phyloP scores from a whole-genome alignment of 2,329 filamentous ascomycete genomes.

The Ceratocystis cubensis region DNA sequence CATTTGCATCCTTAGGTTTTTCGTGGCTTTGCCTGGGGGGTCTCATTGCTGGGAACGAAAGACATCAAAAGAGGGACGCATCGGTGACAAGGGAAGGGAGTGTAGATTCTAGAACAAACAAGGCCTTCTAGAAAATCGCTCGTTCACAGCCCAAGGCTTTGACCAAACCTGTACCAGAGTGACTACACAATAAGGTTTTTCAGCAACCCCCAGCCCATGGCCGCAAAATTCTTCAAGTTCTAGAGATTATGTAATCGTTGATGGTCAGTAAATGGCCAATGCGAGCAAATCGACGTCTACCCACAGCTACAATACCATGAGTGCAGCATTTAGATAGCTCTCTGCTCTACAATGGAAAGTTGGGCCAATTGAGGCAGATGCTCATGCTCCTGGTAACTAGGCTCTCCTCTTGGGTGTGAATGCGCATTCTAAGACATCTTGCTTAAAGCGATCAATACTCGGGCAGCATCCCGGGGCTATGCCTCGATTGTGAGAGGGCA shows the following conservation, averaged over 20 bases:
- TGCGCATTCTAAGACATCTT: too few relatives aligned
- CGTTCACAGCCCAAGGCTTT: not conserved
- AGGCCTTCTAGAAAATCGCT: not conserved
- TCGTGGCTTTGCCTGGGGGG: not conserved
- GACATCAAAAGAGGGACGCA: not conserved
- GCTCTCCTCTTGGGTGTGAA: too few relatives aligned
- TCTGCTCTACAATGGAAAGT: too few relatives aligned
- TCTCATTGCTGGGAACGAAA: not conserved
- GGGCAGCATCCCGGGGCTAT: too few relatives aligned
- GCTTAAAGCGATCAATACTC: too few relatives aligned
- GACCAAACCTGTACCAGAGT: not conserved
- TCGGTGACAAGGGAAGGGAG: not conserved
- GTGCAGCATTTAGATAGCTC: too few relatives aligned
- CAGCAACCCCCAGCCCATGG: not conserved
- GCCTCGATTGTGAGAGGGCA: too few relatives aligned
- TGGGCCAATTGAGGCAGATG: too few relatives aligned
- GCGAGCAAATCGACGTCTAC: too few relatives aligned
- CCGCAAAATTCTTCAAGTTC: too few relatives aligned
- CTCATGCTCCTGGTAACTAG: too few relatives aligned
- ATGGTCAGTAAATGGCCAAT: not conserved
- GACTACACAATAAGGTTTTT: slow-evolving; percentile 1
- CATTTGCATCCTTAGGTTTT: not conserved
- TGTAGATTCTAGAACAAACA: not conserved
- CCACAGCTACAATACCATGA: too few relatives aligned
- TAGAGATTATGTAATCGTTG: not conserved